phyloP scores from a whole-genome alignment of 2,329 filamentous ascomycete species.

The Fusarium keratoplasticum region DNA sequence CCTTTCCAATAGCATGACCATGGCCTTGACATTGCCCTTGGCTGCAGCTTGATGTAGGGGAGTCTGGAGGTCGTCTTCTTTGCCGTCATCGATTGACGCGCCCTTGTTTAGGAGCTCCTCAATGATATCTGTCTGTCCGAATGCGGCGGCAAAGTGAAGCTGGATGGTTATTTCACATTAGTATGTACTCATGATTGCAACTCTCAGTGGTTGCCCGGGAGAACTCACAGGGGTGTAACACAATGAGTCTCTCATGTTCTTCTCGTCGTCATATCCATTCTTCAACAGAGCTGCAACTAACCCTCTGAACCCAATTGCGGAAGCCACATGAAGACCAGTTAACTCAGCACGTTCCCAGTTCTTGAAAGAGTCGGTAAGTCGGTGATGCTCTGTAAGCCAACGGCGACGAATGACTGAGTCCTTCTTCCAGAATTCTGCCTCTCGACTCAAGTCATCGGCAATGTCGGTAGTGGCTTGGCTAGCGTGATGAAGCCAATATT shows the following conservation, averaged over 20 bases:
- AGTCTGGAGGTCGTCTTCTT: slow-evolving; percentile 47
- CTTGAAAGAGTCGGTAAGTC: slow-evolving; percentile 47
- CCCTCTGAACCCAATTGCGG: slow-evolving; percentile 52
- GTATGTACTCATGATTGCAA: slow-evolving; percentile 41
- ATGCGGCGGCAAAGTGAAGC: slow-evolving; percentile 29
- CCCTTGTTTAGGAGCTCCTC: slow-evolving; percentile 29
- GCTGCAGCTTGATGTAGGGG: slow-evolving; percentile 55
- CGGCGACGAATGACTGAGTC: slow-evolving; percentile 51
- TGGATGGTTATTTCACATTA: background rate
- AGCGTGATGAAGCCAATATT: slow-evolving; percentile 56
- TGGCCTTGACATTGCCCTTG: slow-evolving; percentile 53
- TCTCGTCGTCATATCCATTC: slow-evolving; percentile 52
- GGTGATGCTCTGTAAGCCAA: slow-evolving; percentile 52
- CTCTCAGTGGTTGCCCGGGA: background rate
- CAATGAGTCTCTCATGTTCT: slow-evolving; percentile 46
- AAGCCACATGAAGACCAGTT: slow-evolving; percentile 53
- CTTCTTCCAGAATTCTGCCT: slow-evolving; percentile 53
- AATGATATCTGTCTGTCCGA: slow-evolving; percentile 12
- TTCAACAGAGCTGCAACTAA: slow-evolving; percentile 53
- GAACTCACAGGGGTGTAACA: slow-evolving; percentile 50
- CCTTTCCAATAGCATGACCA: slow-evolving; percentile 53
- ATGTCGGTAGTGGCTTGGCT: slow-evolving; percentile 56
- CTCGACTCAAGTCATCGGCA: slow-evolving; percentile 53
- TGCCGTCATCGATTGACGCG: slow-evolving; percentile 42
- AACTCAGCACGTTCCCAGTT: slow-evolving; percentile 46